Conservation (phyloP, 306 rosid genomes). For the Acacia confusa region DNA sequence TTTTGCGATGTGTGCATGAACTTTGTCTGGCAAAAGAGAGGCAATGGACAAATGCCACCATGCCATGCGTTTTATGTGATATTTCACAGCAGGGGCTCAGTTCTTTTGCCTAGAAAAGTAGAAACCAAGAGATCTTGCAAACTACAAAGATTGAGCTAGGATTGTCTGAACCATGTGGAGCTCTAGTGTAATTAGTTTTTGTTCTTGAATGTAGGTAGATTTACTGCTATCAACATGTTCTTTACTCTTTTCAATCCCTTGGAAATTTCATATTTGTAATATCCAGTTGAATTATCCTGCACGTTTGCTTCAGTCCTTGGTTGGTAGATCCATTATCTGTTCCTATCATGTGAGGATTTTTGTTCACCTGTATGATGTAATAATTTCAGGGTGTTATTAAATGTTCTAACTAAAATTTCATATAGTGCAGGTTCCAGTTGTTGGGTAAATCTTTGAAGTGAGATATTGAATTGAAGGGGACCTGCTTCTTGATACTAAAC, state of each 20-base stretch:
- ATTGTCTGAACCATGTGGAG: not conserved
- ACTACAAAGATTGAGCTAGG: not conserved
- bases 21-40: not conserved
- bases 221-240: not conserved
- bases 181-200: not conserved
- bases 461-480: slow-evolving; percentile 5
- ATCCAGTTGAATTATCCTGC: not conserved
- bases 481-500: not conserved
- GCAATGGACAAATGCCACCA: not conserved
- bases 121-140: not conserved
- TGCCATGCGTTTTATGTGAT: not conserved
- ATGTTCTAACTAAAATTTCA: slow-evolving; percentile 17
- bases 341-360: not conserved
- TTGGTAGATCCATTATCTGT: not conserved
- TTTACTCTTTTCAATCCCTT: not conserved
- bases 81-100: not conserved
- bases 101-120: not conserved
- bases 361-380: not conserved
- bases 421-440: slow-evolving; percentile 32
- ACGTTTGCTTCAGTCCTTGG: not conserved
- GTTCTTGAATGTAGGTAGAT: not conserved
- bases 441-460: not conserved
- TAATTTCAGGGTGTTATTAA: not conserved
- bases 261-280: not conserved
- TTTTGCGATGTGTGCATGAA: not conserved